Base-by-base conservation (phyloP, 2,329 filamentous ascomycete species). In the Phaeomoniella chlamydospora region DNA sequence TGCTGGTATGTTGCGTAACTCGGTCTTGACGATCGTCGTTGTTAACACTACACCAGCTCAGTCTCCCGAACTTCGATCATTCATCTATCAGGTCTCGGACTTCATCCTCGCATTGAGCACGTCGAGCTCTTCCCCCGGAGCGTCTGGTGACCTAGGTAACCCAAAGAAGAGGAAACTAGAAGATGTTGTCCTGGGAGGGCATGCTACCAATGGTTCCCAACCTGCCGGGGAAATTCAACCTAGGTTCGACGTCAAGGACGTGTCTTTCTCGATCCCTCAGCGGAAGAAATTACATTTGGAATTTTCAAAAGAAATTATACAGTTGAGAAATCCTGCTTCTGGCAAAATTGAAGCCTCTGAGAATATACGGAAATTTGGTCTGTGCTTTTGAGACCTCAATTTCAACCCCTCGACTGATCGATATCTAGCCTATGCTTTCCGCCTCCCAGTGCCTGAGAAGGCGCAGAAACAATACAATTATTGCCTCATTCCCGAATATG, bases 401-500 rank as follows among this genome's bases (percentile, higher is more conserved):
- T 9, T 17, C 6, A 9, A 14, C n/a, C 9, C 30, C 15, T 6
- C 14, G 14, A 31, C 14, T 32, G 30, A 32, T 14, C 14, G 6
- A 14, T 32, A 17, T 6, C 47, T n/a, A 59, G 70, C 71, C 36
- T 67, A 77, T 49, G 59, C 72, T 34, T 61, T 77, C 43, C 74
- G 71, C 45, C 59, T 78, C 29, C 73, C 74, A 1, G 67, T 78
- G 2, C 74, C 74, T 4, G 74, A 78, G 45, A 78, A 77, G 48
- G 65, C 71, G 3, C 69, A 74, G 41, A 67, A 70, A 37, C 72
- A 76, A 46, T 70, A 70, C 54, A 75, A 74, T 45, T 77, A 77
- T 49, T 68, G 74, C 46, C 53, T 78, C 30, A 61, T 78, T 29
- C 71, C 74, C 2, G 53, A 62, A 17, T 58, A 63, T 35, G 64